Conservation (phyloP, 2,329 filamentous ascomycete genomes). For the Passalora sequoiae region DNA sequence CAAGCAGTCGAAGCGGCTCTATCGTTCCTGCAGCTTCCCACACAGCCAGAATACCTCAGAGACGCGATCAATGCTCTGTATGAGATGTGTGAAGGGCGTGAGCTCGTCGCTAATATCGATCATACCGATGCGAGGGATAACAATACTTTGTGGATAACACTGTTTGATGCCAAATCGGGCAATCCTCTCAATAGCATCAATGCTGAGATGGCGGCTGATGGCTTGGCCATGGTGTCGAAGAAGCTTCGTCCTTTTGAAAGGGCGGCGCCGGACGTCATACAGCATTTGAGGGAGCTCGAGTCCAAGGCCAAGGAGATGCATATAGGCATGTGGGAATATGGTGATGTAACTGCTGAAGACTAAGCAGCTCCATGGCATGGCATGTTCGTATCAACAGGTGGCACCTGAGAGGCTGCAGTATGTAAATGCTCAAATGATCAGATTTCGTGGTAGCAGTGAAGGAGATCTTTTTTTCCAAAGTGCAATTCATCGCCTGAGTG, state of each 20-base stretch:
- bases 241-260: conserved; percentile 92
- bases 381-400: too few species aligned
- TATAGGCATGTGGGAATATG: conserved; percentile 96
- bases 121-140: conserved; percentile 71
- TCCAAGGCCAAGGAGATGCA: conserved; percentile 72
- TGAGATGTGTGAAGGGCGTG: conserved; percentile 63
- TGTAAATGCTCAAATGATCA: too few species aligned
- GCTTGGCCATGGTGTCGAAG: conserved; percentile 82
- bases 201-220: conserved; percentile 75
- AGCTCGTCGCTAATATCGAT: conserved; percentile 88
- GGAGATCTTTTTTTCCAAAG: too few species aligned
- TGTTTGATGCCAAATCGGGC: conserved; percentile 69
- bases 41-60: conserved; percentile 70
- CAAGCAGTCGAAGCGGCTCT: conserved; percentile 85
- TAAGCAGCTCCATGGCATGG: too few species aligned
- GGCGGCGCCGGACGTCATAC: conserved; percentile 65
- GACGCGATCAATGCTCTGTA: conserved; percentile 74
- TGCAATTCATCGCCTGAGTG: too few species aligned
- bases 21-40: conserved; percentile 84
- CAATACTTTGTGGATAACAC: conserved; percentile 70
- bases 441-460: too few species aligned
- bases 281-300: conserved; percentile 68
- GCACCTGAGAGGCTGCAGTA: too few species aligned
- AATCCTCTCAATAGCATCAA: conserved; percentile 75
- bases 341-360: conserved; percentile 89